Conservation (phyloP, 225 moss, liverwort and hornwort genomes). For the Neckera pumila region DNA sequence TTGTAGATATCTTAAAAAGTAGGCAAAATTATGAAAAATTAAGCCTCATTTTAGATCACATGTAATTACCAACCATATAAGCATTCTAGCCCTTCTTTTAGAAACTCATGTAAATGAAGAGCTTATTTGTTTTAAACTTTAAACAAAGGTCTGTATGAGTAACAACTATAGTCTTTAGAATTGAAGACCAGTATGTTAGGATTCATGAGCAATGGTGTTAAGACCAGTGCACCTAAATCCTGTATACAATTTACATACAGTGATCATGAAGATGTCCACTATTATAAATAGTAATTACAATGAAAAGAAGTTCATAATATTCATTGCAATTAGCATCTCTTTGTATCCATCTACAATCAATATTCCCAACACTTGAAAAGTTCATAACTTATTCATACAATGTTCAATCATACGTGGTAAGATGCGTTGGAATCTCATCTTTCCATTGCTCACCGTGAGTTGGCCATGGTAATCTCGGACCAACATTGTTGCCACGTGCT, state of each 20-base stretch:
- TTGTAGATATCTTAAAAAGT: rapidly evolving
- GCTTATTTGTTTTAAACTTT: too few species aligned
- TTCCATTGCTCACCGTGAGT: not conserved
- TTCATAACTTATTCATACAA: not conserved
- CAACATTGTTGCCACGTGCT: not conserved
- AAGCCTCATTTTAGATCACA: not conserved
- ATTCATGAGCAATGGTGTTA: not conserved
- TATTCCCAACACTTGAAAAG: not conserved
- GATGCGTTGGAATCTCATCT: not conserved
- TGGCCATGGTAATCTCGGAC: not conserved
- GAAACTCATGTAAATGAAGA: too few species aligned
- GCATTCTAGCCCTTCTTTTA: too few species aligned
- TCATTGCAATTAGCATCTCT: too few species aligned
- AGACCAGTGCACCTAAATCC: not conserved
- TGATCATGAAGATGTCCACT: too few species aligned
- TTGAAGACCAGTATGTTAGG: not conserved
- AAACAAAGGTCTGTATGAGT: not conserved
- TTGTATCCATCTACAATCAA: not conserved
- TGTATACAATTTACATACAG: not conserved
- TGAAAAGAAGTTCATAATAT: not conserved
- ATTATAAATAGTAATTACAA: not conserved
- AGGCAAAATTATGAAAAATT: too few species aligned
- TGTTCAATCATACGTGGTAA: too few species aligned
- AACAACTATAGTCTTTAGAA: not conserved
- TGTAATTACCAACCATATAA: not conserved